Evolutionary conservation across 805 yeast genomes (phyloP).

Genomic region (Saccharomycopsis sp.): DNA sequence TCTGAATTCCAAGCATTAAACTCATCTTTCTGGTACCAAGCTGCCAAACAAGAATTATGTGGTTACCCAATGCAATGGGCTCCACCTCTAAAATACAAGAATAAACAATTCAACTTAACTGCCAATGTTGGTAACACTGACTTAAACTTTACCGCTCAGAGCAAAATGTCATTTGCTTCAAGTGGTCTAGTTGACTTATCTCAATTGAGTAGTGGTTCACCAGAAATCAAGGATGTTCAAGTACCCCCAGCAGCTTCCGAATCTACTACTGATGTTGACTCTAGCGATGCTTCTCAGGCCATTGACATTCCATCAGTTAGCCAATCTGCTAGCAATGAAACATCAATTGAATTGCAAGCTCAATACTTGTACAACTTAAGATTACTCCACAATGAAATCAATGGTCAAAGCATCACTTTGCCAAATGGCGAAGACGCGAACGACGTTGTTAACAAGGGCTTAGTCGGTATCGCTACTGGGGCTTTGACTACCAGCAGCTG

Average conservation of each 20-base stretch:
- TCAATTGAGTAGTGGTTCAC: too few relatives aligned
- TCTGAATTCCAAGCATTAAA: constrained; percentile 8
- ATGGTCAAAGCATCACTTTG: too few relatives aligned
- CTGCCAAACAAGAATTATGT: constrained; percentile 18
- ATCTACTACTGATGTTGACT: too few relatives aligned
- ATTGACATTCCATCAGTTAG: neutral
- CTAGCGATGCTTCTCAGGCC: neutral
- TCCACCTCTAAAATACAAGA: neutral
- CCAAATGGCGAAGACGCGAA: neutral
- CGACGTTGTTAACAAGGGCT: neutral
- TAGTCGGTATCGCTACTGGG: constrained; percentile 3
- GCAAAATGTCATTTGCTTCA: too few relatives aligned
- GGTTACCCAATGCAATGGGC: constrained; percentile 14
- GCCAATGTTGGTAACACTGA: constrained; percentile 1
- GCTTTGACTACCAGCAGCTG: constrained; percentile 3
- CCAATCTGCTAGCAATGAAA: neutral
- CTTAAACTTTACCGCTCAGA: neutral
- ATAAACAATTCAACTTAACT: neutral
- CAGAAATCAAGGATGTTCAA: neutral
- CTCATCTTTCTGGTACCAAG: constrained; percentile 20
- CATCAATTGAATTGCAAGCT: constrained; percentile 13
- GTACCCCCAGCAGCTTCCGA: neutral
- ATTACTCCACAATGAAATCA: too few relatives aligned
- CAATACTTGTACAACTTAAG: constrained; percentile 14
- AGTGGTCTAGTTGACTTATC: too few relatives aligned